A percentile compares a stretch with the other conserved stretches of the same genome.
These are phyloP conservation scores for Sisymbrium altissimum DNA, from an alignment of 345 rosid species.

Conservation along the genomic window DNA sequence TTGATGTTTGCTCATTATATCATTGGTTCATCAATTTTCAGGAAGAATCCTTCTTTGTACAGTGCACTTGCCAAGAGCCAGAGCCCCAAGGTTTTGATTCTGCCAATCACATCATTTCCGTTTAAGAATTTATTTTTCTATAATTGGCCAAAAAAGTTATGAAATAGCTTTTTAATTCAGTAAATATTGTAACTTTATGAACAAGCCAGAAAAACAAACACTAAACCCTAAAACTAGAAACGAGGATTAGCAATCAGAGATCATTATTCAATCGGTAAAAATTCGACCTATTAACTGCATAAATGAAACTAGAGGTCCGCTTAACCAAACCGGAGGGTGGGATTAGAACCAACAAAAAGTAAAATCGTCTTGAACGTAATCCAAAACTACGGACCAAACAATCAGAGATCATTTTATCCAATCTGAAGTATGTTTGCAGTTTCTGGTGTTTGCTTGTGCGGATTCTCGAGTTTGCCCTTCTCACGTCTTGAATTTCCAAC, in stretches of 20 bases:
- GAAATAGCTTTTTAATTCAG: background rate
- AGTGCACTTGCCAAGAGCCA: slow-evolving; percentile 67
- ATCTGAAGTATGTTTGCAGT: slow-evolving; percentile 42
- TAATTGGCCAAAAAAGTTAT: background rate
- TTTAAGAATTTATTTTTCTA: background rate
- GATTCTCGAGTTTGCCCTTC: slow-evolving; percentile 97
- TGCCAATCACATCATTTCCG: background rate
- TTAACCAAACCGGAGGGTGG: background rate
- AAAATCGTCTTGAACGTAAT: background rate
- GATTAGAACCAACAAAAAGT: background rate
- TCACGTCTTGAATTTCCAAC: slow-evolving; percentile 83
- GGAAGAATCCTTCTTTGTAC: slow-evolving; percentile 70
- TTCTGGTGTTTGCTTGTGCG: slow-evolving; percentile 94
- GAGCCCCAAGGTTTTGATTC: slow-evolving; percentile 70
- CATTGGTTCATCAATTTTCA: slow-evolving; percentile 37
- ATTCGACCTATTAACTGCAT: background rate
- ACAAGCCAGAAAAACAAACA: slow-evolving; percentile 1
- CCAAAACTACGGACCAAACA: background rate
- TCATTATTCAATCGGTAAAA: background rate
- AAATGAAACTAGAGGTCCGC: background rate
- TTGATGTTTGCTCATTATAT: slow-evolving; percentile 7
- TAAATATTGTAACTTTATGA: slow-evolving; percentile 1
- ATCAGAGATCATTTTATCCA: background rate
- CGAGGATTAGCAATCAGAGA: background rate
- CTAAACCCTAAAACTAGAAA: slow-evolving; percentile 5